Evolutionary conservation across 768 basidiomycete genomes (phyloP), one percentile per base, ranked within the genome.

Genomic region (Mycena galericulata): DNA sequence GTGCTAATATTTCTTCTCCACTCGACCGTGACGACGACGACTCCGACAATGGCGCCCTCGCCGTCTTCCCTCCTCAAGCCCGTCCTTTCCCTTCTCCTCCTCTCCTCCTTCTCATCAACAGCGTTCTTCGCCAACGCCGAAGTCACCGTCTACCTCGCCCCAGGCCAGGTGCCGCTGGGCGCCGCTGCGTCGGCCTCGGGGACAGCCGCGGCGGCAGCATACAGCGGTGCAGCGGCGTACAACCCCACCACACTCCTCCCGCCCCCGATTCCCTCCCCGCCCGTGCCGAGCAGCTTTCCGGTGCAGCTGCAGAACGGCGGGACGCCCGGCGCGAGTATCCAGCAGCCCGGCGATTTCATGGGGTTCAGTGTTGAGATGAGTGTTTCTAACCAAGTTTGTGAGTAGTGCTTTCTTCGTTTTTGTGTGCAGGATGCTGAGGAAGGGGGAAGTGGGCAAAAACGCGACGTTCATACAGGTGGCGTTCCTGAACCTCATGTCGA

Each of bases 401-500:
- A 68, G 81, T 79, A 7, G 24, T 17, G 3, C 38, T 51, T 26
- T 46, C 30, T 20, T 56, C 47, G 0, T 17, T 27, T 20, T 9
- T 43, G 26, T 80, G 79, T n/a, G n/a, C n/a, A n/a, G n/a, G n/a
- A n/a, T n/a, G n/a, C 26, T 15, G 41, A n/a, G 24, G 58, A 29
- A n/a, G 34, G n/a, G 17, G 5, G 3, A 24, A 55, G 45, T 54
- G 47, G 53, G 41, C 5, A 57, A 47, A 59, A 67, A 51, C 55
- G 57, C 65, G 57, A 45, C 80, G 20, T 74, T 79, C 50, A 67
- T 84, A 29, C 78, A 80, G 36, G 78, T 86, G 63, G 79, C 85
- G 0, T 89, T 90, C 79, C 81, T 90, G 22, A 89, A 90, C 74
- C 82, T 89, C 54, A 80, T 90, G 75, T 81, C 84, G 15, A 85